These are phyloP conservation scores for Ophiosphaerella korrae DNA, from an alignment of 2,329 filamentous ascomycete genomes.

Conservation along the genomic window DNA sequence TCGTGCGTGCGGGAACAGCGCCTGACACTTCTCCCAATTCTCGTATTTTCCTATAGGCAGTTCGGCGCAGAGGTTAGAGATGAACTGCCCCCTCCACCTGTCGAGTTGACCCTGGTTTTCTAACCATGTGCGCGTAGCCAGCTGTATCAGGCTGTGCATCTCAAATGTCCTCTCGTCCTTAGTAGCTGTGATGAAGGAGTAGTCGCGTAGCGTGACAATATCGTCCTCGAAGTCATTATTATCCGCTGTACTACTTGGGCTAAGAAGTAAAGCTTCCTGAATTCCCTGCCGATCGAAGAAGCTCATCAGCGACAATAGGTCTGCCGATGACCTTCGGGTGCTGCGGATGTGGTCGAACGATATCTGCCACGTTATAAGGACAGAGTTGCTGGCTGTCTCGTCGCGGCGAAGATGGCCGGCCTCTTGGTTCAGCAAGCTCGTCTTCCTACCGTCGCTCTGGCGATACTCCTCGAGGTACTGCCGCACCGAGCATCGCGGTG, in stretches of 20 bases:
- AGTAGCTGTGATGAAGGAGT: constrained; percentile 14
- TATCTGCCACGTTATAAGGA: constrained; percentile 46
- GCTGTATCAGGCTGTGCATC: constrained; percentile 10
- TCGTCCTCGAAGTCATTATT: constrained; percentile 41
- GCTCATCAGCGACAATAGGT: constrained; percentile 55
- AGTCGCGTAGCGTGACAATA: constrained; percentile 10
- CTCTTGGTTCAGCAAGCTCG: constrained; percentile 23
- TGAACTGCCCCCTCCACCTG: constrained; percentile 25
- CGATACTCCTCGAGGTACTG: constrained; percentile 50
- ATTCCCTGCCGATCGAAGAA: constrained; percentile 54
- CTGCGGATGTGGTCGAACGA: constrained; percentile 42
- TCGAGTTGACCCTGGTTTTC: constrained; percentile 22
- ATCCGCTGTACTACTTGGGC: constrained; percentile 53
- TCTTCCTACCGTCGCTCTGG: constrained; percentile 38
- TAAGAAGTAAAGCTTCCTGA: constrained; percentile 37
- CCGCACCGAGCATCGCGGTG: constrained; percentile 13
- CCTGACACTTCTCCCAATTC: constrained; percentile 5
- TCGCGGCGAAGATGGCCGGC: constrained; percentile 41
- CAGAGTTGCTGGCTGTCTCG: constrained; percentile 37
- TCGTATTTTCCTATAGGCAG: constrained; percentile 9
- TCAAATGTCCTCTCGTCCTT: neutral
- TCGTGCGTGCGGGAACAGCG: constrained; percentile 9
- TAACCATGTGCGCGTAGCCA: constrained; percentile 24
- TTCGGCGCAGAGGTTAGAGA: constrained; percentile 4
- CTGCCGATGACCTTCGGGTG: constrained; percentile 37